Evolutionary conservation across 2,329 filamentous ascomycete genomes (phyloP).

Genomic region (Madurella mycetomatis): DNA sequence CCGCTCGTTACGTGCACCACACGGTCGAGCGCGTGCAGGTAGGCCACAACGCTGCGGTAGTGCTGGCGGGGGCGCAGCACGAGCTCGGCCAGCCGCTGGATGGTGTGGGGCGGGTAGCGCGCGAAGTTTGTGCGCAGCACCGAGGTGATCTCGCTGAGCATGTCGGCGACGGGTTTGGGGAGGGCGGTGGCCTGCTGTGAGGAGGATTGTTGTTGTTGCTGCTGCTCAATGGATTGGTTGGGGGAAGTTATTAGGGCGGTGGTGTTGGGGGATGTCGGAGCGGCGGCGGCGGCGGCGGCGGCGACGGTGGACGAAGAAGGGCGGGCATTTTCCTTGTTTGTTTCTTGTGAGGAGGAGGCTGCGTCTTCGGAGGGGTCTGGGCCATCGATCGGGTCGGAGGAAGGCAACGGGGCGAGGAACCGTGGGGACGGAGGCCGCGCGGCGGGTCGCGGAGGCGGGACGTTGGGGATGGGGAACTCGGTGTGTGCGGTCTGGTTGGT

Average conservation of each 20-base stretch:
- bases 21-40: slow-evolving; percentile 85
- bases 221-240: not conserved
- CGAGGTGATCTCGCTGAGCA: slow-evolving; percentile 56
- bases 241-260: slow-evolving; percentile 3
- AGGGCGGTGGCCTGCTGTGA: slow-evolving; percentile 41
- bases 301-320: slow-evolving; percentile 39
- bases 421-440: slow-evolving; percentile 38
- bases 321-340: slow-evolving; percentile 65
- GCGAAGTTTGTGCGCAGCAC: slow-evolving; percentile 65
- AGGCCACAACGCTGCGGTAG: slow-evolving; percentile 77
- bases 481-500: slow-evolving; percentile 62
- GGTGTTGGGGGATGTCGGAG: slow-evolving; percentile 32
- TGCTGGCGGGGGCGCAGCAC: slow-evolving; percentile 70
- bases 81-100: slow-evolving; percentile 88
- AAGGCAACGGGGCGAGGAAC: slow-evolving; percentile 42
- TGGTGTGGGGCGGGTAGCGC: slow-evolving; percentile 77
- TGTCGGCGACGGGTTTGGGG: slow-evolving; percentile 58
- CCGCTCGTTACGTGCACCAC: slow-evolving; percentile 85
- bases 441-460: slow-evolving; percentile 40
- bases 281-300: slow-evolving; percentile 32
- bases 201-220: not conserved
- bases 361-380: slow-evolving; percentile 37
- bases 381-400: slow-evolving; percentile 40
- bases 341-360: slow-evolving; percentile 47
- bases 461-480: slow-evolving; percentile 69